Evolutionary conservation across 257 asterid species (phyloP), one percentile per base, ranked within the genome.

Genomic region (Thymus mandschuricus): DNA sequence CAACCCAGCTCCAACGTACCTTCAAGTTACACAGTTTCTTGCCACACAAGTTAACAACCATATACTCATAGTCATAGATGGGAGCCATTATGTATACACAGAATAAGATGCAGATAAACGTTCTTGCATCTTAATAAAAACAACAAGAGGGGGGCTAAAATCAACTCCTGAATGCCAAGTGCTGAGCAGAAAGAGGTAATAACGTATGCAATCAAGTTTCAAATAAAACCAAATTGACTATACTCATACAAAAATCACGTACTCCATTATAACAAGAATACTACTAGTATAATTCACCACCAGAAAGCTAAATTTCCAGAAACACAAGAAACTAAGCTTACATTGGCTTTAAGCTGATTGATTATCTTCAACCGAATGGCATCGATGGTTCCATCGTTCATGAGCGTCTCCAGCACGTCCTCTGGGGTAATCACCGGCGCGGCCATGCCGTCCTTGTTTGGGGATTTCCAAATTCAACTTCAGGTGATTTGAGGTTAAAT

Each of bases 311-410:
- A 65, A 67, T 8, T 43, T n/a, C 38, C 70, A 29, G 31, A 1
- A 33, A 68, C 27, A 48, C 34, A 13, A 48, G 68, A 29, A 60
- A 59, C 92, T 79, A 29, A 60, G 55, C 92, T 79, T 70, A 93
- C 97, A 72, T 91, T 93, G 65, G 96, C 97, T 84, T 94, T 94
- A 55, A 94, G 91, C 79, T 91, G 97, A 80, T 88, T 88, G 55
- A 94, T 88, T 67, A 94, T 89, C 73, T 91, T 94, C 81, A 89
- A 81, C 7, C 98, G 89, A 72, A 94, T 83, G 44, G 98, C 84
- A 54, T 94, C 99, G 77, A 94, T 84, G 8, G 97, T 88, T 29
- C 97, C 97, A 66, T 94, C 99, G 77, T 94, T 89, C 99, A 94
- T 94, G 66, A 94, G 88, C 58, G 97, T 81, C 76, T 85, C 96